Conservation (phyloP, 1,284 basidiomycete species). For the Athelia sp. region DNA sequence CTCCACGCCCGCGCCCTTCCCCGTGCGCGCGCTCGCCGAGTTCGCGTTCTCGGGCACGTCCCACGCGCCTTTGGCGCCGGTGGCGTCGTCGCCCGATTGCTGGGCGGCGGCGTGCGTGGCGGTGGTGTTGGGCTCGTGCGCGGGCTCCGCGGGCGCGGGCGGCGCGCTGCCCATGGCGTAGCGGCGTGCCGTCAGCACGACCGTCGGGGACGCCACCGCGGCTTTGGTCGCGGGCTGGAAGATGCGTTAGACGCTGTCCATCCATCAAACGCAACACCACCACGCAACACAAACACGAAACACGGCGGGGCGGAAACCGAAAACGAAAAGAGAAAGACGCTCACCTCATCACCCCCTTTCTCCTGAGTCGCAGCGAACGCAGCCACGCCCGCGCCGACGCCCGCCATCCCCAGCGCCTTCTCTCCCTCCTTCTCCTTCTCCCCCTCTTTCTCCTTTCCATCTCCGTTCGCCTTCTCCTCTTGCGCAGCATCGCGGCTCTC, state of each 20-base stretch:
- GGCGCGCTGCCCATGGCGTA: neutral
- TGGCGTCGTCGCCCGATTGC: no score
- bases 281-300: neutral
- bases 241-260: neutral
- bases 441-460: neutral
- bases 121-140: no score
- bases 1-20: no score
- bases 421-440: neutral
- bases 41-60: neutral
- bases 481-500: neutral
- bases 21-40: no score
- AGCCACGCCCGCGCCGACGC: neutral
- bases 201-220: neutral
- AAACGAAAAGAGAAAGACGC: neutral
- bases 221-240: neutral
- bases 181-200: neutral
- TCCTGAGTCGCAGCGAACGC: neutral
- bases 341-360: neutral
- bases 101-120: no score
- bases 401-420: neutral
- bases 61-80: neutral
- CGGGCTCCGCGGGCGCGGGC: neutral
- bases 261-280: neutral
- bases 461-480: neutral
- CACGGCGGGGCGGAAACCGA: neutral